Evolutionary conservation across 768 basidiomycete genomes (phyloP).

Genomic region (Xanthoconium purpureum): DNA sequence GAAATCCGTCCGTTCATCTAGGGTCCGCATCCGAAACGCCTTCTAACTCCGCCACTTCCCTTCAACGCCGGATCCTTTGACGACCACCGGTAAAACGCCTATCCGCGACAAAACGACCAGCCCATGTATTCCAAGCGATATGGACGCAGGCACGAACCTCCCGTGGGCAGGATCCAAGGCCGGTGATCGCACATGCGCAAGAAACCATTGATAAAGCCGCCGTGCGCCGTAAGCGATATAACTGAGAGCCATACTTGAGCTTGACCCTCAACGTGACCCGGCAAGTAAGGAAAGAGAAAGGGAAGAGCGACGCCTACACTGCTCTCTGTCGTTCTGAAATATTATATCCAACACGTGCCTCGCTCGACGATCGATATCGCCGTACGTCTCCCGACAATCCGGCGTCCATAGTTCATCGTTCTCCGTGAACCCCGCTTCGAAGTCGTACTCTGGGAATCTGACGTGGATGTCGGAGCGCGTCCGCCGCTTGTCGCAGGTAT

Average conservation of each 20-base stretch:
- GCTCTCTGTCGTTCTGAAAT: conserved; percentile 41
- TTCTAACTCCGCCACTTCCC: conserved; percentile 2
- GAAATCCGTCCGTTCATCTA: no score
- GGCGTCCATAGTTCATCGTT: conserved; percentile 56
- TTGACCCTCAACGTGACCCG: background rate
- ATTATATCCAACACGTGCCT: conserved; percentile 51
- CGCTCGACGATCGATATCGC: conserved; percentile 44
- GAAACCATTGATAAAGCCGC: conserved; percentile 59
- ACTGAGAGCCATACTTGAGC: conserved; percentile 34
- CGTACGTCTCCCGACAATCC: conserved; percentile 20
- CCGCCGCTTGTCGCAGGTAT: conserved; percentile 71
- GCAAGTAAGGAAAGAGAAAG: background rate
- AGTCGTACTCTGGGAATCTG: conserved; percentile 40
- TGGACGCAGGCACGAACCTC: conserved; percentile 46
- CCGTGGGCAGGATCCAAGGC: conserved; percentile 51
- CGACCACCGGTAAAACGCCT: conserved; percentile 29
- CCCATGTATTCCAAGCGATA: no score
- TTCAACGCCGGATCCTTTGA: conserved; percentile 10
- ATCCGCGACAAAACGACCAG: background rate
- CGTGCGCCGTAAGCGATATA: conserved; percentile 64
- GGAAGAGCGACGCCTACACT: conserved; percentile 39
- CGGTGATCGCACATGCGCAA: conserved; percentile 44
- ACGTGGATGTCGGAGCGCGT: conserved; percentile 44
- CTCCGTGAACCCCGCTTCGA: conserved; percentile 60
- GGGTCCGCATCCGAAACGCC: background rate